Evolutionary conservation across 768 basidiomycete species (phyloP).

Genomic region (Suillus fuscotomentosus): DNA sequence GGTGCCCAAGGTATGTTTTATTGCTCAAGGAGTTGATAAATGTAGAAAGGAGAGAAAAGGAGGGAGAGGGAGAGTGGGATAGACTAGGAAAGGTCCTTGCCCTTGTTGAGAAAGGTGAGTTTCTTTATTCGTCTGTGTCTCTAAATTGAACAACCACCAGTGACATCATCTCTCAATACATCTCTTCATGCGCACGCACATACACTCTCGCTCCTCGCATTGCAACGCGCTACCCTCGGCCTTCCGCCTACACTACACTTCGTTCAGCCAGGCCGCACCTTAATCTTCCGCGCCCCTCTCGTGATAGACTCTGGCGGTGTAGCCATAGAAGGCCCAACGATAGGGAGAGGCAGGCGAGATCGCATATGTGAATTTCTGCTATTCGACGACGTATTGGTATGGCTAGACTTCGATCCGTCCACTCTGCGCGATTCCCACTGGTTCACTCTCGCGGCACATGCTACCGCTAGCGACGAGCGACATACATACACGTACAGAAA

Average conservation of each 20-base stretch:
- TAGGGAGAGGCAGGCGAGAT: background rate
- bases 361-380: slow-evolving; percentile 1
- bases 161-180: slow-evolving; percentile 74
- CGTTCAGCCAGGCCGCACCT: slow-evolving; percentile 74
- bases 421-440: background rate
- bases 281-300: slow-evolving; percentile 37
- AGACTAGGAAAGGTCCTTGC: slow-evolving; percentile 58
- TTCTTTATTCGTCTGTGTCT: background rate
- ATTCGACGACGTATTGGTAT: slow-evolving; percentile 1
- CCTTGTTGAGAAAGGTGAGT: slow-evolving; percentile 74
- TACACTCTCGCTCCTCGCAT: slow-evolving; percentile 69
- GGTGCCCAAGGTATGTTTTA: slow-evolving; percentile 84
- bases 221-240: slow-evolving; percentile 75
- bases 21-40: slow-evolving; percentile 77
- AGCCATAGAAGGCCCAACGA: background rate
- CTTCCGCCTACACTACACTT: slow-evolving; percentile 79
- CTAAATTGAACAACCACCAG: slow-evolving; percentile 36
- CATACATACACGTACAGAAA: slow-evolving; percentile 67
- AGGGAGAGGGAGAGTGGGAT: slow-evolving; percentile 57
- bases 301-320: slow-evolving; percentile 1
- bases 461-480: background rate
- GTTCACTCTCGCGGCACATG: background rate
- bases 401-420: background rate
- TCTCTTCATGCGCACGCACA: slow-evolving; percentile 78
- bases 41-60: slow-evolving; percentile 52